A percentile compares a stretch with the other conserved stretches of the same genome.
Evolutionary conservation across 768 basidiomycete genomes (phyloP).

Genomic region (Candolleomyces eurysporus): DNA sequence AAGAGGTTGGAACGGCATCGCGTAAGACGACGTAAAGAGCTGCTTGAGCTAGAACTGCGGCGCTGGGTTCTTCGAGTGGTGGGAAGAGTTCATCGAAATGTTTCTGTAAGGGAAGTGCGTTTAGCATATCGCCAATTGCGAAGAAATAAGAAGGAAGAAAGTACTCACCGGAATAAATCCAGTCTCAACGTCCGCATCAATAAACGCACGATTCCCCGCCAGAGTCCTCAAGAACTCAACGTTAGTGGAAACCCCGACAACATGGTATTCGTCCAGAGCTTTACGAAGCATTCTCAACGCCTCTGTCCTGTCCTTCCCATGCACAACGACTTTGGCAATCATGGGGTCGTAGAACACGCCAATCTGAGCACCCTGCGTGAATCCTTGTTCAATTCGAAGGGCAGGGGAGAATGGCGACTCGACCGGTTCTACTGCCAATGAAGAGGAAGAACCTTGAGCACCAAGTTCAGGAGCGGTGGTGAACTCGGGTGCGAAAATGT

Average conservation of each 20-base stretch:
- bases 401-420: constrained; percentile 45
- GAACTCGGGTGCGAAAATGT: constrained; percentile 57
- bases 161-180: constrained; percentile 77
- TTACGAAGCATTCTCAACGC: constrained; percentile 77
- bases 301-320: constrained; percentile 80
- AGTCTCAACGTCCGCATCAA: constrained; percentile 81
- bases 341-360: constrained; percentile 91
- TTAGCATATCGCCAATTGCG: neutral
- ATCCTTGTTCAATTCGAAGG: constrained; percentile 89
- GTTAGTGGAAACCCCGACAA: constrained; percentile 90
- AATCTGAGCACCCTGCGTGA: constrained; percentile 74
- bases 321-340: constrained; percentile 90
- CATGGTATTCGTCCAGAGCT: constrained; percentile 84
- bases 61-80: constrained; percentile 50
- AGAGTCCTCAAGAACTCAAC: constrained; percentile 82
- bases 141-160: neutral
- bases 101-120: constrained; percentile 49
- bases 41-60: constrained; percentile 72
- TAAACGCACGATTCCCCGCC: constrained; percentile 75
- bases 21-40: constrained; percentile 74
- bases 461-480: too few relatives aligned
- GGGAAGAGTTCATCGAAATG: constrained; percentile 83
- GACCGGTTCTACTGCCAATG: constrained; percentile 26
- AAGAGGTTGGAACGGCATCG: constrained; percentile 38
- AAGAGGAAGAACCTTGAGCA: too few relatives aligned